Evolutionary conservation across 1,139 yeast genomes (phyloP).

Genomic region (Yamadazyma trypodendri): DNA sequence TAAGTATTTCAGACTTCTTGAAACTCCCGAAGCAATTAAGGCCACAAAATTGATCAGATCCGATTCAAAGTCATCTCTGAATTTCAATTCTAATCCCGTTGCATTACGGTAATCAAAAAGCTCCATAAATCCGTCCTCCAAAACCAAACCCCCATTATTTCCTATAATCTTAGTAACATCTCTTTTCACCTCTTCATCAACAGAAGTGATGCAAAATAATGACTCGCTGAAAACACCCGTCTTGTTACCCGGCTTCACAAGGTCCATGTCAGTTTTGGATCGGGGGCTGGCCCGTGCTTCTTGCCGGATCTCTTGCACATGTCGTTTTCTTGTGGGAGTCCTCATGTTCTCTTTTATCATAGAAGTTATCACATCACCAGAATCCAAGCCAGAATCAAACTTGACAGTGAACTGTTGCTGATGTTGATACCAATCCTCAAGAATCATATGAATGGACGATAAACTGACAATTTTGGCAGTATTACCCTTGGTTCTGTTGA

Average conservation of each 20-base stretch:
- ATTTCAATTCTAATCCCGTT: conserved; percentile 4
- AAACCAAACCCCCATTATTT: conserved; percentile 52
- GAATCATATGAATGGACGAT: conserved; percentile 32
- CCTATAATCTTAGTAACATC: conserved; percentile 35
- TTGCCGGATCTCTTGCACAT: conserved; percentile 12
- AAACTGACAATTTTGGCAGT: conserved; percentile 17
- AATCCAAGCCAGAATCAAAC: conserved; percentile 1
- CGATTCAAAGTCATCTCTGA: conserved; percentile 6
- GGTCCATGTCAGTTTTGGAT: background rate
- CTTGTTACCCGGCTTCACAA: background rate
- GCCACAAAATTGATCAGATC: conserved; percentile 54
- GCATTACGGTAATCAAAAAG: conserved; percentile 21
- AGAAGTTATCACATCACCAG: conserved; percentile 8
- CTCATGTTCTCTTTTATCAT: conserved; percentile 12
- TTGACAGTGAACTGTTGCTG: conserved; percentile 26
- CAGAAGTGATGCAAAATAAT: conserved; percentile 39
- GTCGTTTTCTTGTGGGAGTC: conserved; percentile 16
- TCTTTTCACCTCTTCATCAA: conserved; percentile 37
- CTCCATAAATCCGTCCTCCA: conserved; percentile 48
- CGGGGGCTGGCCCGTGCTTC: conserved; percentile 9
- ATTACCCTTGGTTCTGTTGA: conserved; percentile 4
- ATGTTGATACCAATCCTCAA: conserved; percentile 41
- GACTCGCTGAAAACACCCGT: conserved; percentile 20
- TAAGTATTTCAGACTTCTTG: conserved; percentile 74
- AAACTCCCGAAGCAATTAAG: conserved; percentile 54